Percentiles rank a stretch among this genome's conserved stretches.
Conservation (phyloP, 177 flowering plant species). For the Vitis hybrid region DNA sequence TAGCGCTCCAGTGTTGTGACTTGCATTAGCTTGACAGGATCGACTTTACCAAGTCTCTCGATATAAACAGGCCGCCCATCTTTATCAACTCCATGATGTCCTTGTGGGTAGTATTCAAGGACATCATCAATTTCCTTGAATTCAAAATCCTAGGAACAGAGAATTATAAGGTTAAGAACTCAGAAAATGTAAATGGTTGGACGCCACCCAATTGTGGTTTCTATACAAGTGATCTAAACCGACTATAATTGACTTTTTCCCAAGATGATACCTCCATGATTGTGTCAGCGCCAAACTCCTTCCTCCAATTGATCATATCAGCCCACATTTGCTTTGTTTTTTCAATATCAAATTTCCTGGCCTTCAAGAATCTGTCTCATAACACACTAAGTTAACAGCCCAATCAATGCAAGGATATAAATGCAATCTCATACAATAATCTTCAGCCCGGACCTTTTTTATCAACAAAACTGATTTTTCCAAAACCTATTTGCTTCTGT, state of each 20-base stretch:
- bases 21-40: conserved; percentile 80
- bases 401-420: neutral
- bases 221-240: neutral
- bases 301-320: conserved; percentile 83
- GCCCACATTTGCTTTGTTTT: conserved; percentile 84
- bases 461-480: too few relatives aligned
- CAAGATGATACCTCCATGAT: conserved; percentile 54
- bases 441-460: too few relatives aligned
- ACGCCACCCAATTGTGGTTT: neutral
- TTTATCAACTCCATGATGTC: conserved; percentile 89
- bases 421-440: neutral
- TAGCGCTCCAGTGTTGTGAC: conserved; percentile 86
- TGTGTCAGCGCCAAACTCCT: conserved; percentile 67
- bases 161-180: conserved; percentile 1
- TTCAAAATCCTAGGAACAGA: conserved; percentile 59
- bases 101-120: conserved; percentile 78
- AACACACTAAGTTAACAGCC: neutral
- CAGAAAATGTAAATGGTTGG: neutral
- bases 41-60: conserved; percentile 76
- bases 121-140: conserved; percentile 75
- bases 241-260: too few relatives aligned
- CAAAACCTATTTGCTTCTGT: too few relatives aligned
- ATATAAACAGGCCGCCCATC: conserved; percentile 88
- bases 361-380: conserved; percentile 60
- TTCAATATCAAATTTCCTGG: conserved; percentile 72